phyloP scores from a whole-genome alignment of 2,329 filamentous ascomycete species.

The Magnaporthiopsis rhizophila region DNA sequence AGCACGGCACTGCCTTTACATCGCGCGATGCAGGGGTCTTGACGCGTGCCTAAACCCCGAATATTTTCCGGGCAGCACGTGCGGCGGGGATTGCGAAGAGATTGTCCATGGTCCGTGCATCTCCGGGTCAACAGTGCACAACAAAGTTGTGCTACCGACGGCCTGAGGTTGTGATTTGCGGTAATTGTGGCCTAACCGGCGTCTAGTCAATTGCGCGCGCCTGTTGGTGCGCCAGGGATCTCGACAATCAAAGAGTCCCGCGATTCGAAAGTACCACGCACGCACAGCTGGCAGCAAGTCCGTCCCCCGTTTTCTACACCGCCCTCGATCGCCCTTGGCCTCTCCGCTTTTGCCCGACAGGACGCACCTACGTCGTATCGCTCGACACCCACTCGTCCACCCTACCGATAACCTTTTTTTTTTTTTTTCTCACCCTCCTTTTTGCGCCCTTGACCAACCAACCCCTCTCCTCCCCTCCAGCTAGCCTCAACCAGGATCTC shows the following conservation, averaged over 20 bases:
- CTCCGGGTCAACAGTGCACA: constrained; percentile 15
- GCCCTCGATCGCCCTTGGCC: not conserved
- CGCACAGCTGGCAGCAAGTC: not conserved
- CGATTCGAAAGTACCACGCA: not conserved
- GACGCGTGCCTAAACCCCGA: not conserved
- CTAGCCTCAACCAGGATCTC: constrained; percentile 5
- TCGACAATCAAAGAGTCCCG: too few relatives aligned
- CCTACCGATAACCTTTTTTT: not conserved
- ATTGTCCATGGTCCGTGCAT: constrained; percentile 15
- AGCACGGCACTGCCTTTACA: too few relatives aligned
- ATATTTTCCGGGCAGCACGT: not conserved
- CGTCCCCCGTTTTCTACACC: not conserved
- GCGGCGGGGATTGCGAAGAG: not conserved
- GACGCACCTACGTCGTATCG: not conserved
- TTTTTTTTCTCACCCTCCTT: not conserved
- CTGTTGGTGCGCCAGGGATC: not conserved
- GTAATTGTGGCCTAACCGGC: too few relatives aligned
- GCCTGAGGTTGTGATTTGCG: not conserved
- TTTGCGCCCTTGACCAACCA: constrained; percentile 1
- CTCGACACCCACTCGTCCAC: not conserved
- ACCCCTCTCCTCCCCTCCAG: constrained; percentile 1
- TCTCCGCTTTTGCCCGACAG: constrained; percentile 3
- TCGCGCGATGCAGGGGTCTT: too few relatives aligned
- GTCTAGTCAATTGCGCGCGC: not conserved
- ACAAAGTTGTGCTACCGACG: too few relatives aligned